These are phyloP conservation scores for Penicillium ochrochloron DNA, from an alignment of 495 filamentous ascomycete genomes.

Conservation along the genomic window DNA sequence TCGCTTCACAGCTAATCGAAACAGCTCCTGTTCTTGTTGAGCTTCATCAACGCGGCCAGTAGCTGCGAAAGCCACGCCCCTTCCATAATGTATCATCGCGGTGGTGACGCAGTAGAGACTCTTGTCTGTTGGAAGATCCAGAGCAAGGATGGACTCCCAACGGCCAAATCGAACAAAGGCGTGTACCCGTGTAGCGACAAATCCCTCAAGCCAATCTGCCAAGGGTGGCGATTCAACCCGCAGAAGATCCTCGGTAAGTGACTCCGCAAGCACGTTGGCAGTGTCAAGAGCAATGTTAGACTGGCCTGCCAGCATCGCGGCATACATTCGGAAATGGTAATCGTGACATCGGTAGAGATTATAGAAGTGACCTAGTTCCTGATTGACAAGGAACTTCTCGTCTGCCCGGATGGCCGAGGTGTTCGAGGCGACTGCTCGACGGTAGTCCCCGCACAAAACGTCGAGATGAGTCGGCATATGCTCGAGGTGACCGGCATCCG, in stretches of 20 bases:
- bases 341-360: slow-evolving; percentile 69
- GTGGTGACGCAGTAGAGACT: slow-evolving; percentile 65
- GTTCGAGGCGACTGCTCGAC: slow-evolving; percentile 63
- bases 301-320: slow-evolving; percentile 71
- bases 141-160: slow-evolving; percentile 61
- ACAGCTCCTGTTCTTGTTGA: slow-evolving; percentile 46
- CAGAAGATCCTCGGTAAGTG: slow-evolving; percentile 63
- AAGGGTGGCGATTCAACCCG: slow-evolving; percentile 67
- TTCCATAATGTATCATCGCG: slow-evolving; percentile 67
- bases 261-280: slow-evolving; percentile 51
- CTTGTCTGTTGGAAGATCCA: slow-evolving; percentile 54
- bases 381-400: slow-evolving; percentile 57
- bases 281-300: slow-evolving; percentile 61
- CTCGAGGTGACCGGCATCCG: slow-evolving; percentile 70
- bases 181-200: slow-evolving; percentile 65
- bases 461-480: slow-evolving; percentile 77
- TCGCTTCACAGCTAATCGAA: slow-evolving; percentile 45
- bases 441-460: slow-evolving; percentile 69
- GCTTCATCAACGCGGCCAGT: slow-evolving; percentile 53
- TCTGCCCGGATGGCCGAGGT: slow-evolving; percentile 65
- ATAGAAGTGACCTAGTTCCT: slow-evolving; percentile 65
- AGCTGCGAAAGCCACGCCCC: slow-evolving; percentile 65
- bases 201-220: slow-evolving; percentile 74
- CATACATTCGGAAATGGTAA: slow-evolving; percentile 71
- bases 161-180: slow-evolving; percentile 67